A percentile compares a stretch with the other conserved stretches of the same genome.
phyloP scores from a whole-genome alignment of 805 yeast genomes.

The Priceomyces fermenticarens region DNA sequence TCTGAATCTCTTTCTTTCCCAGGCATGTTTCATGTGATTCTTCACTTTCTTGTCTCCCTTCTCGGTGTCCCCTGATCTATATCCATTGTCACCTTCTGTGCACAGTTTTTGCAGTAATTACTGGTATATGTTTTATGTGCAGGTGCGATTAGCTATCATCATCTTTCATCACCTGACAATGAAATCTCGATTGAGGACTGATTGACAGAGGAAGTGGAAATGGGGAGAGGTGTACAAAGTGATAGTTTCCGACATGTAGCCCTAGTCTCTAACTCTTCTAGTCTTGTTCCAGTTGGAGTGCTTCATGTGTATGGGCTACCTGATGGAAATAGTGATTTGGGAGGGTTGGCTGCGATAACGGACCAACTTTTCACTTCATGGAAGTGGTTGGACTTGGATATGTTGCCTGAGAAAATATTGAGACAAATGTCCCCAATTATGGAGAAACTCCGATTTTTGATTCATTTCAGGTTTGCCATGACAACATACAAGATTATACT shows the following conservation, averaged over 20 bases:
- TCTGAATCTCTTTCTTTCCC: no score
- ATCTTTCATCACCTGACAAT: no score
- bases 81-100: no score
- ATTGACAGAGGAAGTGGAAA: no score
- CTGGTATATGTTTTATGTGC: no score
- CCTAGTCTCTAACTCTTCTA: slow-evolving; percentile 38
- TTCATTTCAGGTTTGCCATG: slow-evolving; percentile 36
- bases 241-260: slow-evolving; percentile 22
- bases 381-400: slow-evolving; percentile 56
- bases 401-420: slow-evolving; percentile 15
- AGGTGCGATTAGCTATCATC: no score
- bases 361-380: slow-evolving; percentile 35
- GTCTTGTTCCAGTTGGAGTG: slow-evolving; percentile 48
- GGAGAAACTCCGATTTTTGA: slow-evolving; percentile 41
- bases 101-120: no score
- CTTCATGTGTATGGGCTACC: slow-evolving; percentile 46
- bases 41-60: no score
- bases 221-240: no score
- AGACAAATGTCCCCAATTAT: slow-evolving; percentile 20
- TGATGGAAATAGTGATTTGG: slow-evolving; percentile 25
- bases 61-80: no score
- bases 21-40: no score
- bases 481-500: slow-evolving; percentile 39
- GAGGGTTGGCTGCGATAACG: slow-evolving; percentile 30
- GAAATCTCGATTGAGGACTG: no score